Percentiles rank a stretch among this genome's conserved stretches.
Evolutionary conservation across 1,284 basidiomycete species (phyloP).

Genomic region (Ceratobasidium sp.): DNA sequence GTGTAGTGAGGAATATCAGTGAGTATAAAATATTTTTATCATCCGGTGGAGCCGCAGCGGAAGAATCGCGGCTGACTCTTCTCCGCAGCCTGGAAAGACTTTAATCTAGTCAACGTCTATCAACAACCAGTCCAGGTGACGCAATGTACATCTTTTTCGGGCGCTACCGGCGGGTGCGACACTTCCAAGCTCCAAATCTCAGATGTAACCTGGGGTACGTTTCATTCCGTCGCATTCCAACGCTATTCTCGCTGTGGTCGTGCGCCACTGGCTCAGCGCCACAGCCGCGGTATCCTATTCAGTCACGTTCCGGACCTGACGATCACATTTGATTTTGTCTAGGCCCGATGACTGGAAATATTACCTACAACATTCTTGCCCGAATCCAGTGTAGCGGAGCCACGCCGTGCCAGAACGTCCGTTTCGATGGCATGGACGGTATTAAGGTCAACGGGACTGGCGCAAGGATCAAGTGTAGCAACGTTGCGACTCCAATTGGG

Average conservation of each 20-base stretch:
- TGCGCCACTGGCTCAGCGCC: background rate
- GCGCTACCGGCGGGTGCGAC: conserved; percentile 49
- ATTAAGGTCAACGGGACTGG: conserved; percentile 42
- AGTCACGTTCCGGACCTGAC: background rate
- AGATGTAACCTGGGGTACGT: conserved; percentile 48
- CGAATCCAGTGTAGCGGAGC: conserved; percentile 48
- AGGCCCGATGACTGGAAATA: conserved; percentile 44
- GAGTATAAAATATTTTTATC: conserved; percentile 6
- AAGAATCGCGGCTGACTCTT: background rate
- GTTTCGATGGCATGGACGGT: conserved; percentile 45
- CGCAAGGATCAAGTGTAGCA: conserved; percentile 44
- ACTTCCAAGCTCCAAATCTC: conserved; percentile 50
- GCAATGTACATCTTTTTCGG: conserved; percentile 50
- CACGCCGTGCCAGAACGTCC: conserved; percentile 47
- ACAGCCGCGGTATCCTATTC: background rate
- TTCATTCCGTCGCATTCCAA: background rate
- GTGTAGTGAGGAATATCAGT: conserved; percentile 46
- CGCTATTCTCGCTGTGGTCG: no score
- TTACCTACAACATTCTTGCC: conserved; percentile 45
- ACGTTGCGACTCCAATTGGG: conserved; percentile 46
- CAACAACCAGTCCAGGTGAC: conserved; percentile 46
- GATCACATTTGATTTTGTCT: background rate
- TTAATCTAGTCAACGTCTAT: conserved; percentile 46
- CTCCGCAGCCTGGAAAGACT: conserved; percentile 47
- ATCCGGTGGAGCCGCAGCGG: no score